Evolutionary conservation across 2,329 filamentous ascomycete genomes (phyloP).

Genomic region (Calonectria pteridis): DNA sequence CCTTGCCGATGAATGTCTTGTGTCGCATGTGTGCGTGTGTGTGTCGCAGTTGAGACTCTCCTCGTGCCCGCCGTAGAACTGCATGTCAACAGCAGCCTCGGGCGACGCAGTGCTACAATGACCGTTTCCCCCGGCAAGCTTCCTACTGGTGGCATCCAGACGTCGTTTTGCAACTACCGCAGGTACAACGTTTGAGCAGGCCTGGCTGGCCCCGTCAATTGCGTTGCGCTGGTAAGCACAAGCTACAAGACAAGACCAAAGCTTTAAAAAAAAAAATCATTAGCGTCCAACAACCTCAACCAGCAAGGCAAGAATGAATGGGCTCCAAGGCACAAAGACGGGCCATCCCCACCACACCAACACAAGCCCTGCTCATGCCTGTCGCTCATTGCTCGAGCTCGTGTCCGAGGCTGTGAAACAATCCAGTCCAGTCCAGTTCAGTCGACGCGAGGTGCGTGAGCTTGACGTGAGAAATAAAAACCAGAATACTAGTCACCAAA

Average conservation of each 20-base stretch:
- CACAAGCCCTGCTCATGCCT: constrained; percentile 6
- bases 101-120: constrained; percentile 7
- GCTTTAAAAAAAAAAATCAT: not conserved
- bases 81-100: constrained; percentile 8
- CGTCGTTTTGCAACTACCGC: constrained; percentile 10
- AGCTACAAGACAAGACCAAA: not conserved
- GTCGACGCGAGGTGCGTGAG: constrained; percentile 13
- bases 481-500: not conserved
- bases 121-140: not conserved
- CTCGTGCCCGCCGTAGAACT: not conserved
- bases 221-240: constrained; percentile 6
- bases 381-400: constrained; percentile 4
- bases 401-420: constrained; percentile 22
- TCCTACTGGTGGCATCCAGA: not conserved
- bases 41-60: not conserved
- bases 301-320: not conserved
- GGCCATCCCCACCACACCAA: constrained; percentile 20
- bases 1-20: constrained; percentile 14
- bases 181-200: constrained; percentile 5
- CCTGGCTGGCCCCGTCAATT: not conserved
- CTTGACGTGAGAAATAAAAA: constrained; percentile 12
- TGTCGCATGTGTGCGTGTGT: not conserved
- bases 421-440: constrained; percentile 3
- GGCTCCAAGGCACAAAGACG: constrained; percentile 13
- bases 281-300: constrained; percentile 15